Percentiles rank a stretch among this genome's conserved stretches.
Conservation (phyloP, 2,329 filamentous ascomycete genomes). For the Endoconidiophora laricicola region DNA sequence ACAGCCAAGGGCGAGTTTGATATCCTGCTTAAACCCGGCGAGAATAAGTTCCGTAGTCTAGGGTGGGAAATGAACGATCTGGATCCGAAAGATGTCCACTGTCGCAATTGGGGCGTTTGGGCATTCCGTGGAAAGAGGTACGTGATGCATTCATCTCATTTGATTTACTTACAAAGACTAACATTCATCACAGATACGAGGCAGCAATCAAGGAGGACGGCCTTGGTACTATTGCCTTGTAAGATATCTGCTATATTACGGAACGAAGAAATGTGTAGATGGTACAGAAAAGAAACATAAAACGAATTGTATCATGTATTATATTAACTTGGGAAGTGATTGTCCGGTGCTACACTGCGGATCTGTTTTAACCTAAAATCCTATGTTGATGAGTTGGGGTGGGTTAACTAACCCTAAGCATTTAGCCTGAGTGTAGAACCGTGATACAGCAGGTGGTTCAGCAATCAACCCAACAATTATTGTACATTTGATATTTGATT, state of each 20-base stretch:
- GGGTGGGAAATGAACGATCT: slow-evolving; percentile 95
- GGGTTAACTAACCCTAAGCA: too few relatives aligned
- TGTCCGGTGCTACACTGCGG: too few relatives aligned
- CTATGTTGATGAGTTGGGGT: too few relatives aligned
- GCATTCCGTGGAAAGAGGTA: slow-evolving; percentile 94
- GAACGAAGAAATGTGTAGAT: neutral
- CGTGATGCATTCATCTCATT: slow-evolving; percentile 17
- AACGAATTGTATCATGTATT: too few relatives aligned
- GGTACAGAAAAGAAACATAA: too few relatives aligned
- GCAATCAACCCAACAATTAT: too few relatives aligned
- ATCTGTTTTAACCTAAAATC: too few relatives aligned
- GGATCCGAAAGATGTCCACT: slow-evolving; percentile 84
- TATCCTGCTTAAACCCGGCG: slow-evolving; percentile 74
- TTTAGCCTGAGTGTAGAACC: too few relatives aligned
- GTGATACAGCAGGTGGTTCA: too few relatives aligned
- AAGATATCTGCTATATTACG: slow-evolving; percentile 7
- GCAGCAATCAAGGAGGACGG: slow-evolving; percentile 35
- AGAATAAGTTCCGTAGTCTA: slow-evolving; percentile 86
- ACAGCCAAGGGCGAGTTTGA: slow-evolving; percentile 84
- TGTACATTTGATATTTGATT: too few relatives aligned
- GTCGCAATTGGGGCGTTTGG: slow-evolving; percentile 95
- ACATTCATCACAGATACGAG: slow-evolving; percentile 37
- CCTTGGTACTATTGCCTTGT: slow-evolving; percentile 9
- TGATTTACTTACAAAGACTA: slow-evolving; percentile 15
- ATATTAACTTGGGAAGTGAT: too few relatives aligned